Base-by-base conservation (phyloP, 306 rosid genomes). In the Albizia julibrissin region DNA sequence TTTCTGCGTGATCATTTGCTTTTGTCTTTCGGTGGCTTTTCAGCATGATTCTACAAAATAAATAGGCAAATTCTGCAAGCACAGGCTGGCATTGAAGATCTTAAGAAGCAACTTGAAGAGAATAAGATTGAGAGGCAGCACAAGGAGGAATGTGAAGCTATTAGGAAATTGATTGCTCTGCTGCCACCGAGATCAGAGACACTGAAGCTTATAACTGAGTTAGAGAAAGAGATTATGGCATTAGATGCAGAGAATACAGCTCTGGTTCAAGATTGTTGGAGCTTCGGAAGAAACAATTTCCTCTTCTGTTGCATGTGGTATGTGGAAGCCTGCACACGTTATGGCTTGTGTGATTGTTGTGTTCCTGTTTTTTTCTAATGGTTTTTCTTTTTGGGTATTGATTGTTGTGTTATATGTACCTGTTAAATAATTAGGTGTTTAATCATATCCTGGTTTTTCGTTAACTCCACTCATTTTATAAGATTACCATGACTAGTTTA, bases 41-140 rank as follows among this genome's bases (percentile, higher is more conserved):
- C n/a, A n/a, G n/a, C n/a, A n/a, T n/a, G n/a, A n/a, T n/a, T n/a
- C n/a, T n/a, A n/a, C n/a, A n/a, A n/a, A n/a, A n/a, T n/a, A n/a
- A n/a, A n/a, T n/a, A n/a, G n/a, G n/a, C 94, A 93, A 87, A 95
- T 95, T 47, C 75, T 72, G 82, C 91, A 86, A 74, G 91, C 98
- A 0, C 95, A 91, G 81, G 82, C 64, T 6, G 98, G 93, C 84
- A 95, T 95, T 72, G 97, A 89, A 39, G 79, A 82, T 68, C 87
- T 93, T 0, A 91, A 95, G 89, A 90, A 84, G 68, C 94, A 86
- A 18, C 92, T 95, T 8, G 90, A 49, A 49, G 56, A 49, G n/a
- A 16, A n/a, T 49, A 16, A 49, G 56, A 49, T 49, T 49, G 56
- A 49, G 56, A 49, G 56, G 56, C 8, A 16, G n/a, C 56, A 49